Conservation (phyloP, 108 stramenopile genomes). For the Schizochytrium sp. region DNA sequence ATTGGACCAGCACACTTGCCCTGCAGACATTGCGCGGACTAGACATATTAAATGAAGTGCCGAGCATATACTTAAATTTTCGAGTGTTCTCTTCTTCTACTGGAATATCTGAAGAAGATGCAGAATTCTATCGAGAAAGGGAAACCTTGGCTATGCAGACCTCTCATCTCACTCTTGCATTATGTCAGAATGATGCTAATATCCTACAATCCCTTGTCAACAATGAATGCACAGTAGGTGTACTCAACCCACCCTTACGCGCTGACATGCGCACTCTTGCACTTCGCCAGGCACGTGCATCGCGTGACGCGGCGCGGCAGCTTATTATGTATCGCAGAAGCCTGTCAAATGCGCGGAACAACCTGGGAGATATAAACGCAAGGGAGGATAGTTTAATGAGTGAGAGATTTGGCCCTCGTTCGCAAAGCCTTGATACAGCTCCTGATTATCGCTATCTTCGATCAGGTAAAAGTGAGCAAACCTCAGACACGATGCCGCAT, state of each 20-base stretch:
- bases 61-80: constrained; percentile 28
- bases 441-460: no score
- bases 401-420: neutral
- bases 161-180: neutral
- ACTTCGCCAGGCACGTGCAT: neutral
- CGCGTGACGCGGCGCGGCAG: constrained; percentile 19
- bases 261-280: constrained; percentile 6
- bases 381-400: neutral
- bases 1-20: constrained; percentile 44
- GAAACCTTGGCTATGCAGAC: constrained; percentile 16
- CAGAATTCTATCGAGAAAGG: neutral
- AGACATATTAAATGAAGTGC: neutral
- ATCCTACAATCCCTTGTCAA: neutral
- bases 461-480: no score
- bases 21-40: constrained; percentile 12
- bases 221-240: neutral
- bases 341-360: neutral
- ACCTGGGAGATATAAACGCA: neutral
- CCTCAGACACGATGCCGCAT: no score
- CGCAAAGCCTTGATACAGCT: neutral
- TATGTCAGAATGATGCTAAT: constrained; percentile 7
- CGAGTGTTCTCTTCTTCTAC: constrained; percentile 45
- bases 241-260: constrained; percentile 39
- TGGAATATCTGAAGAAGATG: constrained; percentile 21
- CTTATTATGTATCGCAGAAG: constrained; percentile 5